Evolutionary conservation across 1,139 yeast genomes (phyloP).

Genomic region (Casaregolazyma lundiana): DNA sequence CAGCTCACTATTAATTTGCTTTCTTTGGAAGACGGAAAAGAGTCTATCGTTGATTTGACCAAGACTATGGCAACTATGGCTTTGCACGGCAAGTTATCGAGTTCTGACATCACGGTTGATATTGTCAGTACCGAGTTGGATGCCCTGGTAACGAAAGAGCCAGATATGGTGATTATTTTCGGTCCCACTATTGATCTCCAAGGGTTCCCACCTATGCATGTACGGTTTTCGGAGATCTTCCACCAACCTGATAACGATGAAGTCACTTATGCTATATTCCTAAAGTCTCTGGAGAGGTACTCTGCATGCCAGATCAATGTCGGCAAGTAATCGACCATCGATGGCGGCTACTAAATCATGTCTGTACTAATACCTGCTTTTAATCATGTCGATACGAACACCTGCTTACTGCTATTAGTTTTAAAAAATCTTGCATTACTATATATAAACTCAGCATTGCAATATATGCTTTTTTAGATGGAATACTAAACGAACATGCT

Average conservation of each 20-base stretch:
- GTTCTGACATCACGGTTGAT: constrained; percentile 66
- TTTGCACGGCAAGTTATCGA: constrained; percentile 52
- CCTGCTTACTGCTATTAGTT: constrained; percentile 1
- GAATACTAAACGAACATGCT: background rate
- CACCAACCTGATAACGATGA: constrained; percentile 87
- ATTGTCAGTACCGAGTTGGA: constrained; percentile 70
- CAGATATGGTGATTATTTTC: constrained; percentile 79
- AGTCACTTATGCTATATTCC: constrained; percentile 79
- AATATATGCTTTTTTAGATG: constrained; percentile 4
- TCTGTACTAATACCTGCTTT: background rate
- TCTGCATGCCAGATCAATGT: constrained; percentile 80
- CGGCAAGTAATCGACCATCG: constrained; percentile 49
- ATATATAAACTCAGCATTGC: constrained; percentile 3
- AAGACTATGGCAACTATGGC: constrained; percentile 78
- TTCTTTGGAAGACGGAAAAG: constrained; percentile 79
- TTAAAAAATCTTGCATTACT: constrained; percentile 1
- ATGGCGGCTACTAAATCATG: background rate
- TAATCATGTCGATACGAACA: background rate
- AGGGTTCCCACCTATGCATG: constrained; percentile 98
- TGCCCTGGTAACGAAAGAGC: constrained; percentile 81
- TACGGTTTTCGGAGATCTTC: constrained; percentile 81
- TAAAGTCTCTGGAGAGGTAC: constrained; percentile 75
- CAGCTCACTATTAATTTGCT: constrained; percentile 61
- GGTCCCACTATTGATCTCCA: constrained; percentile 84
- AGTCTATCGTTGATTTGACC: constrained; percentile 83